Percentiles rank a stretch among this genome's conserved stretches.
phyloP scores from a whole-genome alignment of 805 yeast species.

The Lipomyces chichibuensis region DNA sequence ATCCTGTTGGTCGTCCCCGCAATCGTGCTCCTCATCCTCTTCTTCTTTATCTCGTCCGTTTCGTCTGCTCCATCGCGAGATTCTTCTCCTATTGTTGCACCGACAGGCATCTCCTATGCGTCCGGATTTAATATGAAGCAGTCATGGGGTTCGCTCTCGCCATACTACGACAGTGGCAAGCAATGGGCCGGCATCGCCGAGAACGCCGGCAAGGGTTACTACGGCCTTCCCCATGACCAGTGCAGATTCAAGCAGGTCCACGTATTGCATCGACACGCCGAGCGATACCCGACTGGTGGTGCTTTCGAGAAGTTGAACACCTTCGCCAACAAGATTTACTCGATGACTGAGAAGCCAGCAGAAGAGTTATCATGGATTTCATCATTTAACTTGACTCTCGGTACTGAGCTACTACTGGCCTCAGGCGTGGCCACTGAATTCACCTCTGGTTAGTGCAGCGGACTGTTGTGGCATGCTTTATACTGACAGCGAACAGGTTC shows the following conservation, averaged over 20 bases:
- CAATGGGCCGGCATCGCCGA: slow-evolving; percentile 43
- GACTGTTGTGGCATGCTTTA: too few species aligned
- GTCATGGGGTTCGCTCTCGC: slow-evolving; percentile 49
- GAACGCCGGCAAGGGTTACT: slow-evolving; percentile 39
- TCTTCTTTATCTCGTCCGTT: slow-evolving; percentile 33
- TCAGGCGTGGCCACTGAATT: slow-evolving; percentile 48
- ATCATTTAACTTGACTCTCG: slow-evolving; percentile 44
- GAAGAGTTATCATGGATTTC: slow-evolving; percentile 42
- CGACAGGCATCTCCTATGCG: slow-evolving; percentile 44
- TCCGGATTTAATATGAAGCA: slow-evolving; percentile 47
- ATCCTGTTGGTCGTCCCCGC: slow-evolving; percentile 37
- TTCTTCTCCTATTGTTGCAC: slow-evolving; percentile 44
- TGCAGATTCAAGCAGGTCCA: slow-evolving; percentile 70
- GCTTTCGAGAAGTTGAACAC: slow-evolving; percentile 47
- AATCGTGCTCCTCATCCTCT: slow-evolving; percentile 35
- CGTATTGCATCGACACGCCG: slow-evolving; percentile 76
- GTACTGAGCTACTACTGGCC: slow-evolving; percentile 44
- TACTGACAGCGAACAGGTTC: slow-evolving; percentile 38
- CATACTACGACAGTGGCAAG: slow-evolving; percentile 46
- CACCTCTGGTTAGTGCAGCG: slow-evolving; percentile 34
- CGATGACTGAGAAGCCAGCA: slow-evolving; percentile 39
- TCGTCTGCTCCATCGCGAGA: slow-evolving; percentile 34
- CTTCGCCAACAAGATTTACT: slow-evolving; percentile 44
- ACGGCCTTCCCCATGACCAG: slow-evolving; percentile 43
- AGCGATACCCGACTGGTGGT: slow-evolving; percentile 65